Evolutionary conservation across 116 monocot species (phyloP).

Genomic region (Phalaenopsis hybrid): DNA sequence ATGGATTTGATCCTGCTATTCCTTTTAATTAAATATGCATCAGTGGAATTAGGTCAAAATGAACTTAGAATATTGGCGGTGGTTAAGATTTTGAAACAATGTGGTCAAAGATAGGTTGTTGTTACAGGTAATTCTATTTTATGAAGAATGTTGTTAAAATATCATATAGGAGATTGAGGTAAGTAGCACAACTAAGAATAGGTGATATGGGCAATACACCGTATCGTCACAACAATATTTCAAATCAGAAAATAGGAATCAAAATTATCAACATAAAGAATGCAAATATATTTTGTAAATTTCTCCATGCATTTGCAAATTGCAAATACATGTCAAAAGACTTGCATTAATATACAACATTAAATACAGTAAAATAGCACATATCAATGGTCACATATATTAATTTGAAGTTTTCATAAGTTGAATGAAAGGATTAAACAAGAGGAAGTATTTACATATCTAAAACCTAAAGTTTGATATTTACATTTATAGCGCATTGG

Average conservation of each 20-base stretch:
- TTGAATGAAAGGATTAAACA: no score
- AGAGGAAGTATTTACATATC: no score
- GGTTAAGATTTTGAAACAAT: background rate
- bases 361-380: no score
- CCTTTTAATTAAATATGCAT: background rate
- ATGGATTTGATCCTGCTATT: background rate
- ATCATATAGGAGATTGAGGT: background rate
- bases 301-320: background rate
- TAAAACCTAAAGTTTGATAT: no score
- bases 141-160: background rate
- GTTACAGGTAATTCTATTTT: background rate
- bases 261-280: background rate
- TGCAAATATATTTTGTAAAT: background rate
- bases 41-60: background rate
- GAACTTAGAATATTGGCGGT: background rate
- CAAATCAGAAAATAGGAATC: background rate
- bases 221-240: background rate
- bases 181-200: background rate
- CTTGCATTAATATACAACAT: no score
- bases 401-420: no score
- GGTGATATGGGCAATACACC: background rate
- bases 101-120: background rate
- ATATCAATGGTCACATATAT: no score
- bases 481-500: no score
- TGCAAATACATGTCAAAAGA: no score